Percentiles rank a stretch among this genome's conserved stretches.
Evolutionary conservation across 140 eudicot genomes (phyloP).

Genomic region (Bidens hawaiensis): DNA sequence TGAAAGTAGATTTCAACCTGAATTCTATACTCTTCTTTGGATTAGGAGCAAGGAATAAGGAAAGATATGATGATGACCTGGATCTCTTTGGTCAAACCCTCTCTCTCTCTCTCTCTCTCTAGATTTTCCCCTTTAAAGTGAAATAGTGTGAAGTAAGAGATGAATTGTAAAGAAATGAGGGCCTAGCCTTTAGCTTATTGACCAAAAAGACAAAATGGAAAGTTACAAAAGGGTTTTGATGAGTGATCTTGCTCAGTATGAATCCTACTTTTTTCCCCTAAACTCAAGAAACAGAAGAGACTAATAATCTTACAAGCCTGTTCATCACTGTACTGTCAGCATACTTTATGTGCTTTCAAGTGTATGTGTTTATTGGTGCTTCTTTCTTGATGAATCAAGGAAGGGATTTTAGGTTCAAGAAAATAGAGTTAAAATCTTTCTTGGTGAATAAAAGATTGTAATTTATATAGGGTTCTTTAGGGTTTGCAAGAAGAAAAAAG

Average conservation of each 20-base stretch:
- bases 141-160: slow-evolving; percentile 36
- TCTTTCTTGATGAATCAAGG: slow-evolving; percentile 30
- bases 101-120: slow-evolving; percentile 2
- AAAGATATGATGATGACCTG: slow-evolving; percentile 33
- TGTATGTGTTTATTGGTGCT: slow-evolving; percentile 15
- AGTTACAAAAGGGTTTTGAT: slow-evolving; percentile 39
- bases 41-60: slow-evolving; percentile 31
- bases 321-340: slow-evolving; percentile 37
- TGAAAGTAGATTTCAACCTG: slow-evolving; percentile 23
- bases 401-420: slow-evolving; percentile 16
- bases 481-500: slow-evolving; percentile 7
- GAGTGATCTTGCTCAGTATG: slow-evolving; percentile 22
- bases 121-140: slow-evolving; percentile 17
- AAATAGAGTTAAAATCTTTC: slow-evolving; percentile 5
- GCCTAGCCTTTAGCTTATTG: too few relatives aligned
- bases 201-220: slow-evolving; percentile 35
- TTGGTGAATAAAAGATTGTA: not conserved
- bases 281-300: slow-evolving; percentile 37
- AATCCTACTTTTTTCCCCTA: slow-evolving; percentile 18
- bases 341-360: slow-evolving; percentile 35
- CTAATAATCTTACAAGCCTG: slow-evolving; percentile 23
- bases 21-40: slow-evolving; percentile 34
- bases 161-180: slow-evolving; percentile 22
- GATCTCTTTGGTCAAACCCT: slow-evolving; percentile 40
- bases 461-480: slow-evolving; percentile 1